These are phyloP conservation scores for Scalesia atractyloides DNA, from an alignment of 129 eudicot genomes.

Conservation along the genomic window DNA sequence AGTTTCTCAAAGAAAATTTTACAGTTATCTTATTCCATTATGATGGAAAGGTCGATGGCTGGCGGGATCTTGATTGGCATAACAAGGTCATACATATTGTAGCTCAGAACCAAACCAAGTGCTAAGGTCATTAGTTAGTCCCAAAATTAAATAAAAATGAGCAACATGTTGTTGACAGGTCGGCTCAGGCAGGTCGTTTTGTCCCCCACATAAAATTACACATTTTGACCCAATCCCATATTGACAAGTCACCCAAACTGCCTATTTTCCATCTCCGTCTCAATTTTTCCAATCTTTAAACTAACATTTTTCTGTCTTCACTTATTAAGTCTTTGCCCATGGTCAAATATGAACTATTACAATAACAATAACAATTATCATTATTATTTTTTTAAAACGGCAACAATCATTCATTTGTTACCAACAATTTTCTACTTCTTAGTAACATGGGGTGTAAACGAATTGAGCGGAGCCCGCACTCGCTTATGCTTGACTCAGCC, in stretches of 20 bases:
- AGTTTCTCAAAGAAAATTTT: conserved; percentile 94
- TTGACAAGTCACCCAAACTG: background rate
- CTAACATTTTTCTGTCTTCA: background rate
- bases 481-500: no score
- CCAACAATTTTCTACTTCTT: background rate
- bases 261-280: background rate
- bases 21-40: conserved; percentile 84
- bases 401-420: conserved; percentile 9
- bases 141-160: background rate
- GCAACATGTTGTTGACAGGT: background rate
- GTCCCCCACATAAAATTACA: background rate
- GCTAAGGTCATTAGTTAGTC: conserved; percentile 42
- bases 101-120: conserved; percentile 90
- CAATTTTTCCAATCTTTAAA: background rate
- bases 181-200: background rate
- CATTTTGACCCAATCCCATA: background rate
- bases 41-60: conserved; percentile 85
- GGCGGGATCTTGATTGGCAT: conserved; percentile 89
- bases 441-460: no score
- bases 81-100: conserved; percentile 72
- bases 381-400: background rate
- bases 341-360: background rate
- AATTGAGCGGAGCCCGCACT: no score
- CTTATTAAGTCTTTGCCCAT: background rate
- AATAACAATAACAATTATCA: background rate